Evolutionary conservation across 2,329 filamentous ascomycete genomes (phyloP).

Genomic region (Neurospora sp.): DNA sequence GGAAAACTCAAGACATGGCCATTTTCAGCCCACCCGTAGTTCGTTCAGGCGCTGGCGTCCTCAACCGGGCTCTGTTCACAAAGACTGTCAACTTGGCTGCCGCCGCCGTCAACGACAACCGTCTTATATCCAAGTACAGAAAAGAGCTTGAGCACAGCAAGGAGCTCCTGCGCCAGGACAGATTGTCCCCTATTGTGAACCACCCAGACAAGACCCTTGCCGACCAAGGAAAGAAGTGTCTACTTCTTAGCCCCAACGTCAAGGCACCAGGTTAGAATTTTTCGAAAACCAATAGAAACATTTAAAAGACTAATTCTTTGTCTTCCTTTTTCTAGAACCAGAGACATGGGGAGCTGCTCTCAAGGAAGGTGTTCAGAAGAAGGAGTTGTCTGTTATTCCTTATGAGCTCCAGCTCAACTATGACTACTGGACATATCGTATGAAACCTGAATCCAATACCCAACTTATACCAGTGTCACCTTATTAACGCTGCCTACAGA

Average conservation of each 20-base stretch:
- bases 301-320: conserved; percentile 1
- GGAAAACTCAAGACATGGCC: conserved; percentile 32
- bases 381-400: conserved; percentile 61
- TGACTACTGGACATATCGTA: conserved; percentile 76
- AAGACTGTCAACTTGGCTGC: conserved; percentile 68
- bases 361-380: conserved; percentile 54
- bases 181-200: conserved; percentile 50
- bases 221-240: conserved; percentile 47
- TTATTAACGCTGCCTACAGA: conserved; percentile 31
- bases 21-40: conserved; percentile 71
- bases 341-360: conserved; percentile 69
- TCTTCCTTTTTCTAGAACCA: conserved; percentile 34
- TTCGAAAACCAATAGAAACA: neutral
- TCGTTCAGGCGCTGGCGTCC: conserved; percentile 59
- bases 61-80: conserved; percentile 77
- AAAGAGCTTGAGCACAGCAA: conserved; percentile 53
- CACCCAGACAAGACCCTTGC: conserved; percentile 50
- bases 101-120: conserved; percentile 64
- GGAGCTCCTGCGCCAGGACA: conserved; percentile 56
- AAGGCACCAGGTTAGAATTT: conserved; percentile 36
- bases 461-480: too few relatives aligned
- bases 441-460: conserved; percentile 16
- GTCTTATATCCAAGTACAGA: conserved; percentile 63
- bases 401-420: conserved; percentile 73
- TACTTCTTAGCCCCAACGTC: conserved; percentile 49